Evolutionary conservation across 169 alveolate species (phyloP).

Genomic region (Plasmodium gaboni): DNA sequence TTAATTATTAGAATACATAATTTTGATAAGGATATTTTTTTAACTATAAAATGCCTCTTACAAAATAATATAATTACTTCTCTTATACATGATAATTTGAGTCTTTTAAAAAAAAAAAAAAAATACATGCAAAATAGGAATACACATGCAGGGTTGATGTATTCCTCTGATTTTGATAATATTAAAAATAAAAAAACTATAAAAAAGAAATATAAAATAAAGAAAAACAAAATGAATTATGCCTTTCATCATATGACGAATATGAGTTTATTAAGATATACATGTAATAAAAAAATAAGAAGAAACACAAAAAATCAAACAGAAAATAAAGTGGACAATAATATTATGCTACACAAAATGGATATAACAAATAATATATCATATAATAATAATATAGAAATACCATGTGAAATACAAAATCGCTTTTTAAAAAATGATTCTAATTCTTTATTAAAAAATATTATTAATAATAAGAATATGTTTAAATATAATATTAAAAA

Average conservation of each 20-base stretch:
- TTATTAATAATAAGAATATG: too few relatives aligned
- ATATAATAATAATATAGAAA: too few relatives aligned
- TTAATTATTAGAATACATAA: constrained; percentile 25
- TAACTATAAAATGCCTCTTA: constrained; percentile 6
- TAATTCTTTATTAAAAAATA: too few relatives aligned
- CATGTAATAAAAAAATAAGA: too few relatives aligned
- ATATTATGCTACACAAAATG: background rate
- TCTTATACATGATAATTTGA: constrained; percentile 1
- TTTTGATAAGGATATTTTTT: constrained; percentile 15
- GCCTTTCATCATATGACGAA: background rate
- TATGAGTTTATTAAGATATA: too few relatives aligned
- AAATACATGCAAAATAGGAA: background rate
- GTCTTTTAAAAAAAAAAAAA: background rate
- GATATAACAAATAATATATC: too few relatives aligned
- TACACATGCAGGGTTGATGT: background rate
- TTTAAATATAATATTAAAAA: background rate
- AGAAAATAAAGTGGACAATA: background rate
- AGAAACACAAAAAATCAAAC: too few relatives aligned
- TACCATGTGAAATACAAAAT: too few relatives aligned
- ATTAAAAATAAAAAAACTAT: background rate
- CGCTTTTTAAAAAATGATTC: too few relatives aligned
- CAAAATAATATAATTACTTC: constrained; percentile 3
- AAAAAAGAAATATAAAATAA: background rate
- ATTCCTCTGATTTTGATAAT: background rate
- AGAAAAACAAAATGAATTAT: background rate